These are phyloP conservation scores for Cystoisospora suis DNA, from an alignment of 169 alveolate species.

Conservation along the genomic window DNA sequence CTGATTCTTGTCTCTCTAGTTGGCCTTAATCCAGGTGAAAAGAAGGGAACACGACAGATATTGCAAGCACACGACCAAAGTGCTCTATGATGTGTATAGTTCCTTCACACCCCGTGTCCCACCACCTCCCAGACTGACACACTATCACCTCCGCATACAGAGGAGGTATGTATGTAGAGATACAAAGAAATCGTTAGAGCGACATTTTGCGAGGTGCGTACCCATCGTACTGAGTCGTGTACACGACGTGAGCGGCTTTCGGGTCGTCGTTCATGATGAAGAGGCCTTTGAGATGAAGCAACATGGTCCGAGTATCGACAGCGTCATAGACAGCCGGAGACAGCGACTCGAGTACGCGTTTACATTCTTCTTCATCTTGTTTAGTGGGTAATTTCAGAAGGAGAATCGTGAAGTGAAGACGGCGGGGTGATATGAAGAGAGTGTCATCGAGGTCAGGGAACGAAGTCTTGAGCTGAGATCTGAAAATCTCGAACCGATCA, in stretches of 20 bases:
- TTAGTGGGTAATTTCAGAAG: background rate
- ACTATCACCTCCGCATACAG: no score
- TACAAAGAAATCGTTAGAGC: no score
- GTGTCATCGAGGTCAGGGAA: conserved; percentile 18
- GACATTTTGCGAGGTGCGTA: background rate
- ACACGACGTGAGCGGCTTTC: conserved; percentile 33
- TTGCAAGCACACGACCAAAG: no score
- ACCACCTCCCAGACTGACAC: no score
- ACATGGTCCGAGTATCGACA: conserved; percentile 34
- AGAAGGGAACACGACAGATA: no score
- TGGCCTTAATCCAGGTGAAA: no score
- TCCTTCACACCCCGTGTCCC: no score
- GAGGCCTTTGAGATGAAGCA: conserved; percentile 41
- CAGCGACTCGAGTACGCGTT: background rate
- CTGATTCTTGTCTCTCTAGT: no score
- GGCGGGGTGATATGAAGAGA: background rate
- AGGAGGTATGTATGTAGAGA: no score
- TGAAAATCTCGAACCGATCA: conserved; percentile 34
- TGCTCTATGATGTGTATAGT: no score
- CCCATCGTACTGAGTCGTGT: conserved; percentile 47
- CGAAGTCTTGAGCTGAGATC: conserved; percentile 13
- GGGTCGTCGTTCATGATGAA: conserved; percentile 41
- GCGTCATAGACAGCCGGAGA: conserved; percentile 51
- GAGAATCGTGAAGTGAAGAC: conserved; percentile 39
- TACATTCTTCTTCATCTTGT: background rate